phyloP scores from a whole-genome alignment of 257 asterid species.

The Jacaranda mimosifolia region DNA sequence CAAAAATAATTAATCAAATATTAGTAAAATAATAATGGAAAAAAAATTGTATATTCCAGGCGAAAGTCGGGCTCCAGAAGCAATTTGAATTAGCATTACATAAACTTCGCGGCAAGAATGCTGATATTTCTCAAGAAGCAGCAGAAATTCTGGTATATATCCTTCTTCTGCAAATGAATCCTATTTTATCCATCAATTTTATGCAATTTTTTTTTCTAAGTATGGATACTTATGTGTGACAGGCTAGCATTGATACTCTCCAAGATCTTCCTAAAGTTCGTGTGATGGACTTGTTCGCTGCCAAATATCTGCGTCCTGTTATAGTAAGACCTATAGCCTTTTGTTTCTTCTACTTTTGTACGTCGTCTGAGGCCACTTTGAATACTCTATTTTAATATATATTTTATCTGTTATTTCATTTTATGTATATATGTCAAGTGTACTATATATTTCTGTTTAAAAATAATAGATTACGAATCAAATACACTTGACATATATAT shows the following conservation, averaged over 20 bases:
- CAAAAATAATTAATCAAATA: background rate
- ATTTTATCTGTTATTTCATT: background rate
- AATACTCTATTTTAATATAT: too few relatives aligned
- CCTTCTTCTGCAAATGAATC: background rate
- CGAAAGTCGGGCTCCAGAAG: constrained; percentile 71
- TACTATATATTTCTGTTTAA: too few relatives aligned
- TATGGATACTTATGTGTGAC: constrained; percentile 19
- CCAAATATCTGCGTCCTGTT: constrained; percentile 69
- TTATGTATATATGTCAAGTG: too few relatives aligned
- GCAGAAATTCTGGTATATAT: constrained; percentile 72
- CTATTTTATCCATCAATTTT: background rate
- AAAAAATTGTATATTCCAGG: constrained; percentile 51
- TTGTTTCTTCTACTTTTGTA: background rate
- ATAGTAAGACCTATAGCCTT: constrained; percentile 52
- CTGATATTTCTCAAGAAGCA: constrained; percentile 71
- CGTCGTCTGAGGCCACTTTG: background rate
- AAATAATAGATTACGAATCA: too few relatives aligned
- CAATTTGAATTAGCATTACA: constrained; percentile 72
- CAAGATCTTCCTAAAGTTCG: constrained; percentile 64
- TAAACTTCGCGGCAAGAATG: constrained; percentile 71
- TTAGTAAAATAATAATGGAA: background rate
- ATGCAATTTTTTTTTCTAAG: background rate
- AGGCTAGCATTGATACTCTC: constrained; percentile 60
- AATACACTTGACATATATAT: too few relatives aligned
- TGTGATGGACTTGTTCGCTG: constrained; percentile 57